Base-by-base conservation (phyloP, 2,329 filamentous ascomycete genomes). In the Ceratocystiopsis sp. region DNA sequence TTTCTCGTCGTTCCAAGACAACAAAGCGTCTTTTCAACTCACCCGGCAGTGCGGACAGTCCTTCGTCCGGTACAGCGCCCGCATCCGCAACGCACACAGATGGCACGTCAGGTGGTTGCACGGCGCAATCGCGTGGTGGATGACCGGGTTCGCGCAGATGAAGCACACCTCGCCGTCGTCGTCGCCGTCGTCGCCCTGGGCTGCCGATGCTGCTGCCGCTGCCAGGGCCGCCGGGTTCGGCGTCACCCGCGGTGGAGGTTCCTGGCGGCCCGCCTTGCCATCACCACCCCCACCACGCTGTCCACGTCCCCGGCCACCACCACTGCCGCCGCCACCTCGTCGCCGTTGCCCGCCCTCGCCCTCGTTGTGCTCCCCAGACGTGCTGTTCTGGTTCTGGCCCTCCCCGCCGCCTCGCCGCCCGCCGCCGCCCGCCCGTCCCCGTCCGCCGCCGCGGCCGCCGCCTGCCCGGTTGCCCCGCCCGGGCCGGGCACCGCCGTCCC, bases 71-170 rank as follows among this genome's bases (percentile, higher is more conserved):
- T 96, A 98, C 38, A 98, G 66, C 1, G 89, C 91, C 53, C 91
- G 75, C 74, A 96, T 75, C 46, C 91, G 75, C 52, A 98, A 65
- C 11, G 86, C 80, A 60, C 91, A 98, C 50, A 96, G 94, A 63
- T 98, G 91, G 58, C 91, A 98, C 40, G 89, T 95, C 45, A 84
- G 75, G 63, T 98, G 91, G 60, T 95, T 96, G 63, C 91, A 98
- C 17, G 91, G 89, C 32, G 87, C 78, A 50, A 98, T 77, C 11
- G 87, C 82, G 53, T 84, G 78, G 64, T 96, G 86, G 40, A 82
- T 76, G 40, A 98, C 80, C 2, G 80, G 75, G 50, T 87, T 94
- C 45, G 91, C 89, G 62, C 91, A 98, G 56, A 98, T 98, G 62
- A 96, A 96, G 73, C 91, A 98, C 48, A 95, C 73, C 49, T 95